These are phyloP conservation scores for Lachancea sp. DNA, from an alignment of 805 yeast species.

Conservation along the genomic window DNA sequence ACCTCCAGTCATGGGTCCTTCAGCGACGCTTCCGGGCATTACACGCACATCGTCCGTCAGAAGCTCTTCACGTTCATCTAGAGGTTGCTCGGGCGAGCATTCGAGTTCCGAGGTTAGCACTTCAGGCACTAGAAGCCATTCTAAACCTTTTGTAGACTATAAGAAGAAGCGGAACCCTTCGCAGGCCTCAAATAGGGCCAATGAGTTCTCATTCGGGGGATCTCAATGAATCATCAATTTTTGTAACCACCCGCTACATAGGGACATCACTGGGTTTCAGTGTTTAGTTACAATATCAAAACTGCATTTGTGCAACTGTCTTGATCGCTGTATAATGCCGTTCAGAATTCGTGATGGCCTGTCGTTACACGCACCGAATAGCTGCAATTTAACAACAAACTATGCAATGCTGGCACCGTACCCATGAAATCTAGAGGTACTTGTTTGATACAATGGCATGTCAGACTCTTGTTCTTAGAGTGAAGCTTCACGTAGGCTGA, in stretches of 20 bases:
- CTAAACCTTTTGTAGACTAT: neutral
- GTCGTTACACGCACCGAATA: no score
- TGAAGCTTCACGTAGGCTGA: no score
- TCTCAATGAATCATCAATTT: neutral
- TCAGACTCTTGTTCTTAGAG: no score
- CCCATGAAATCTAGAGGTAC: no score
- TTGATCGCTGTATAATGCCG: no score
- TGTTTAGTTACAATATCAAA: no score
- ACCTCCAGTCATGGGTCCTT: conserved; percentile 7
- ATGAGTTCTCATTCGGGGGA: neutral
- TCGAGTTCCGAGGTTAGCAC: neutral
- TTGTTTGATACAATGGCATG: no score
- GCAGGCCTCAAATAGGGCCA: neutral
- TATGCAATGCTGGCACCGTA: no score
- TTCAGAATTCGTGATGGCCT: no score
- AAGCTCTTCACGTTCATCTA: conserved; percentile 6
- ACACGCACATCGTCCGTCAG: conserved; percentile 21
- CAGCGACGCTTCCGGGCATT: conserved; percentile 22
- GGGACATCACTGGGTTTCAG: no score
- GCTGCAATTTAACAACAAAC: no score
- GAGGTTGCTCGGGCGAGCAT: conserved; percentile 6
- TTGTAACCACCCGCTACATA: neutral
- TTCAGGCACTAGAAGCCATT: neutral
- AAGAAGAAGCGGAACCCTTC: conserved; percentile 5
- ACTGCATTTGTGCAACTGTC: no score